Evolutionary conservation across 176 grass and related monocot genomes (phyloP).

Genomic region (Eragrostis nindensis): DNA sequence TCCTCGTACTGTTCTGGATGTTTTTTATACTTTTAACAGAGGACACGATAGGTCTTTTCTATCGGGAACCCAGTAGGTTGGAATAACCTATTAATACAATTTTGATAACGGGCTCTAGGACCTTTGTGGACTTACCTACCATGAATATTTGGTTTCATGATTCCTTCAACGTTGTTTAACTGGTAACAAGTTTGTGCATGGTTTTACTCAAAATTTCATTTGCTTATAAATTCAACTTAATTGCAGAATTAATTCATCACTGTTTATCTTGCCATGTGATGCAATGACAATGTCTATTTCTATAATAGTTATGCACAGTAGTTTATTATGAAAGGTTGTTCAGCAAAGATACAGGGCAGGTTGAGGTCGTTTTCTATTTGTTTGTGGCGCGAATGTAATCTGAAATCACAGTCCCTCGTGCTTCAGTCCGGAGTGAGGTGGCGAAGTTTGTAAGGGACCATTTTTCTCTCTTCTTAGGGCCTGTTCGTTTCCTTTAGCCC

Average conservation of each 20-base stretch:
- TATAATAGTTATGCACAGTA: background rate
- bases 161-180: background rate
- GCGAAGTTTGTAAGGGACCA: too few species aligned
- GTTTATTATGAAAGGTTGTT: slow-evolving; percentile 7
- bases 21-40: background rate
- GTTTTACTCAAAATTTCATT: background rate
- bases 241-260: background rate
- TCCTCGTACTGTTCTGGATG: background rate
- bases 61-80: background rate
- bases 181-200: background rate
- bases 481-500: too few species aligned
- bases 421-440: too few species aligned
- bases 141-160: background rate
- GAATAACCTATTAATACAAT: background rate
- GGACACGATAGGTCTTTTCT: background rate
- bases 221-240: background rate
- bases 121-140: background rate
- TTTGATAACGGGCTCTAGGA: background rate
- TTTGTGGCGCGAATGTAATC: too few species aligned
- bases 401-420: too few species aligned
- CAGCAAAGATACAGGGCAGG: background rate
- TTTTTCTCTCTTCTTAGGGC: too few species aligned
- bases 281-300: background rate
- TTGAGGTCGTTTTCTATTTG: too few species aligned
- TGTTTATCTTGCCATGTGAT: slow-evolving; percentile 14